Evolutionary conservation across 768 basidiomycete genomes (phyloP).

Genomic region (Guyanaporus albipodus): DNA sequence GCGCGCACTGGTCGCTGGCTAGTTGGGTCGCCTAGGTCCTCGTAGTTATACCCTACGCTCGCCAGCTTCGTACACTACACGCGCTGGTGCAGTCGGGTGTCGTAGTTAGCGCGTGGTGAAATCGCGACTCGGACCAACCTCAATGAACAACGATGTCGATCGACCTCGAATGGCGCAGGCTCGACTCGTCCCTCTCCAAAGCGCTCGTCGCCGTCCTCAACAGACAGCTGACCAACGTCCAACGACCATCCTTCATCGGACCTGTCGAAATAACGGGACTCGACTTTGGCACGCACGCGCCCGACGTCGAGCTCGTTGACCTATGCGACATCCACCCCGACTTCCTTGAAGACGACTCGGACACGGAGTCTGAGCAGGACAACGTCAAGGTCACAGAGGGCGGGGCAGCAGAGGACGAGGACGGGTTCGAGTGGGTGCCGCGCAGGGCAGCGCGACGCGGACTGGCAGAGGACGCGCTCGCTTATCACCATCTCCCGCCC

Average conservation of each 20-base stretch:
- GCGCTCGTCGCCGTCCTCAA: constrained; percentile 75
- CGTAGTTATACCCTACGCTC: background rate
- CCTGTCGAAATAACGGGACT: constrained; percentile 83
- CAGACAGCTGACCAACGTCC: constrained; percentile 61
- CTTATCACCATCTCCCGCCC: constrained; percentile 68
- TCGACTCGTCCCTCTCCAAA: constrained; percentile 68
- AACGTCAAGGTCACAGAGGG: constrained; percentile 48
- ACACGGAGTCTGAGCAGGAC: constrained; percentile 32
- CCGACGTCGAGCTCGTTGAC: constrained; percentile 88
- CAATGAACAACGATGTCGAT: constrained; percentile 69
- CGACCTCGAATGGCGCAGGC: constrained; percentile 89
- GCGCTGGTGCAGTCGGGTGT: too few relatives aligned
- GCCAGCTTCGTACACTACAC: too few relatives aligned
- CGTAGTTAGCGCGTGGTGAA: too few relatives aligned
- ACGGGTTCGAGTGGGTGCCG: constrained; percentile 81
- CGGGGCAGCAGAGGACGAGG: constrained; percentile 52
- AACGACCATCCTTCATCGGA: constrained; percentile 92
- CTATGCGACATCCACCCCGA: constrained; percentile 91
- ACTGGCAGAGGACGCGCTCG: constrained; percentile 47
- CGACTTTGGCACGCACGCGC: constrained; percentile 79
- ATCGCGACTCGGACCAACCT: background rate
- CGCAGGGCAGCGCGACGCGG: constrained; percentile 55
- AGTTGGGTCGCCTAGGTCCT: background rate
- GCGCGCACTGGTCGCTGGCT: constrained; percentile 26
- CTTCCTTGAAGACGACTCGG: constrained; percentile 75